Base-by-base conservation (phyloP, 306 rosid species). In the Dryas alaskensis region DNA sequence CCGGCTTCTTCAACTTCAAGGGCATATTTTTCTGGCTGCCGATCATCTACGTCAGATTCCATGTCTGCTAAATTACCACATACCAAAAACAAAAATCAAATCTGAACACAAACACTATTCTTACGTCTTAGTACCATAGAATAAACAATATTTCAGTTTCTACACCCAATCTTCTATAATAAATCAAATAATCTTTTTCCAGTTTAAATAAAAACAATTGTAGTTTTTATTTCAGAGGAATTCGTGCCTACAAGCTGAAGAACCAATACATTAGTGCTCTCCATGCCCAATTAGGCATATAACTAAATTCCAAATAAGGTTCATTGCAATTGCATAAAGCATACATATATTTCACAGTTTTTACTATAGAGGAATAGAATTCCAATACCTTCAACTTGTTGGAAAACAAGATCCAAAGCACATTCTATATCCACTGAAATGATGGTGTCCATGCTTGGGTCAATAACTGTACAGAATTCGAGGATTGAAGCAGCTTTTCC, bases 1-100 rank as follows among this genome's bases (percentile, higher is more conserved):
- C 98, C 89, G 8, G 93, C 97, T 88, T 93, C 97, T 84, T 91
- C 96, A 12, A 91, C 60, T 87, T 89, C 89, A 22, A 93, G 69
- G 63, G 80, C 82, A 69, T 87, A 81, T 73, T 83, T 84, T 61
- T 76, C 91, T 39, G 89, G 89, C 74, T 80, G 84, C 69, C 75
- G 85, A 84, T 70, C 83, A 63, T 87, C 90, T 31, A 60, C 75
- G 58, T 84, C 93, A 59, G 91, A 78, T 60, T 91, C 97, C 48
- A 44, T 46, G 73, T 76, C 84, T 64, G 74, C 79, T 68, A 71
- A 70, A 63, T 5, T 31, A 70, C 53, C 55, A 70, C 51, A 63
- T 59, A n/a, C 25, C 10, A 27, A 58, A 54, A 51, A 40, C 77
- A 69, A n/a, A 37, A 62, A 73, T 81, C 76, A 62, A 67, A 59